Evolutionary conservation across 2,329 filamentous ascomycete species (phyloP), one percentile per base, ranked within the genome.

Genomic region (Emergomyces pasteurianus): DNA sequence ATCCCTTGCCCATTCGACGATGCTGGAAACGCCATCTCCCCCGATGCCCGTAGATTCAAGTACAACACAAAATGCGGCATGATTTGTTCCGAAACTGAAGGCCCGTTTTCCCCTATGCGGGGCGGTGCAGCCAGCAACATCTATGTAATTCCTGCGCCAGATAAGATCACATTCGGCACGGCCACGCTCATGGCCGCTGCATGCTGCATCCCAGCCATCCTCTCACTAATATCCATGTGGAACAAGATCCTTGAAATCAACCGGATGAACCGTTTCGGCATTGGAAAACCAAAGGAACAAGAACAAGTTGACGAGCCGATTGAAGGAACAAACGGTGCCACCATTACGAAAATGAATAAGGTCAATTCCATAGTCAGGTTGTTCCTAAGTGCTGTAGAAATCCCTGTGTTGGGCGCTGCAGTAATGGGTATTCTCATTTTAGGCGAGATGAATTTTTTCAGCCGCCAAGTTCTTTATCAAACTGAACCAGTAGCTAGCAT

Each of bases 361-460:
- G 73, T 77, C 49, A 73, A 75, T 54, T 65, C 64, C 12, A 67
- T 67, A n/a, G 70, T 77, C 14, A 69, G 72, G 43, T 61, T 63
- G 31, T 72, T 75, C 56, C 61, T 77, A 43, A 69, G 69, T 38
- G 69, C 74, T n/a, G 70, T 85, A 1, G 82, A 85, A 60, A 75
- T 85, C 3, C 83, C 83, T 0, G 65, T 88, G 0, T 86, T 87
- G 60, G 79, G 77, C 0, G 81, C 77, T 6, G 82, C 82, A 1
- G 81, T 86, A 0, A 61, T 86, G 0, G 79, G 81, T 1, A 82
- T 87, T 5, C 72, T 88, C 3, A 74, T 85, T 3, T 70, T 84
- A 0, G 86, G 86, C 0, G 86, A 88, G 70, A 75, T 77, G 38
- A 88, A 88, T 65, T 84, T 88, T 64, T 87, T 79, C 65, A 86